Base-by-base conservation (phyloP, 2,329 filamentous ascomycete species). In the Colletotrichum sidae region DNA sequence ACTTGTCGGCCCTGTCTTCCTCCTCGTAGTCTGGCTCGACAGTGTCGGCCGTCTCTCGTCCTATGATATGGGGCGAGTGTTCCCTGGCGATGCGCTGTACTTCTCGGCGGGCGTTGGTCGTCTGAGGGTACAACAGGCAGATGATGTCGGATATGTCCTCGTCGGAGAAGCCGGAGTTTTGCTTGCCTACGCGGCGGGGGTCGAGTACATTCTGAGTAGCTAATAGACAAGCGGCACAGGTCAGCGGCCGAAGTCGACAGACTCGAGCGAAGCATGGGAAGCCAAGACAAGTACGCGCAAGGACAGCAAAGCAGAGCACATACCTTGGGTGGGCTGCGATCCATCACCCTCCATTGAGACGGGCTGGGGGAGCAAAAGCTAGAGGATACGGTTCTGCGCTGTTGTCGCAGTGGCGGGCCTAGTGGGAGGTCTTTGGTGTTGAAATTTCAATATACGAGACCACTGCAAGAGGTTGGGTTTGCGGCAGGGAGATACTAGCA, bases 101-200 rank as follows among this genome's bases (percentile, higher is more conserved):
- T 70, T 94, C 92, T 68, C 83, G 82, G 68, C 90, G 89, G 17
- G 95, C 93, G 25, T 87, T 86, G 44, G 88, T 83, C 2, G 93
- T 92, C 69, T 88, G 88, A 10, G 95, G 94, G 70, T 96, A 90
- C 35, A 98, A 85, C 62, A 97, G 89, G 79, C 94, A 96, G 69
- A 97, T 88, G 70, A 97, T 93, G 78, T 97, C 94, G 67, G 92
- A 88, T 54, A 96, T 87, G 75, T 97, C 94, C 69, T 92, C 87
- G 70, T 94, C 90, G 57, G 87, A 90, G 67, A 97, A 89, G 60
- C 92, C 93, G 45, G 93, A 96, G 75, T 93, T 92, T 77, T 93
- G 91, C 75, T 90, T 85, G 60, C 93, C 93, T 67, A 92, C 76
- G 59, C 93, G 89, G 68, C 93, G 88, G 45, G 93, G 93, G 75